phyloP scores from a whole-genome alignment of 257 asterid genomes.

The Solanum peruvianum region DNA sequence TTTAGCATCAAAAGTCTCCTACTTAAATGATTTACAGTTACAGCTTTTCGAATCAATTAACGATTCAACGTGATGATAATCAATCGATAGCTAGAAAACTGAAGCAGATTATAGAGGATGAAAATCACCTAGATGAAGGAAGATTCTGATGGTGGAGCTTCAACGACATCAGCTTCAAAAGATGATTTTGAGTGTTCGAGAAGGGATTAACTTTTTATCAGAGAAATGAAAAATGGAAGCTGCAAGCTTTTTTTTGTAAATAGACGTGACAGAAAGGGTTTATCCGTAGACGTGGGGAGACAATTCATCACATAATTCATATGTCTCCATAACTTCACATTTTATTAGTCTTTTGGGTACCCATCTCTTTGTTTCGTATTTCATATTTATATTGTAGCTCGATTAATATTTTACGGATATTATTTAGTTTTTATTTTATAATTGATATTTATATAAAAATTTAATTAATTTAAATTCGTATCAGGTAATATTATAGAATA shows the following conservation, averaged over 20 bases:
- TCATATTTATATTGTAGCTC: accelerated
- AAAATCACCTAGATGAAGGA: constrained; percentile 41
- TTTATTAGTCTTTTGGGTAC: background rate
- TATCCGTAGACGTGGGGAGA: constrained; percentile 54
- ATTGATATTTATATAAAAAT: too few relatives aligned
- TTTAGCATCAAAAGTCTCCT: background rate
- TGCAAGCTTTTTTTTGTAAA: background rate
- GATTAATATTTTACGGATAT: background rate
- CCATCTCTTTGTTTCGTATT: too few relatives aligned
- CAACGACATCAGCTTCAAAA: constrained; percentile 34
- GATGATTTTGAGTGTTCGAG: background rate
- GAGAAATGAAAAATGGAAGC: background rate
- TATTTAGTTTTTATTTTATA: background rate
- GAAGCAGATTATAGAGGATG: background rate
- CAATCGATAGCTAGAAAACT: background rate
- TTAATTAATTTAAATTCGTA: too few relatives aligned
- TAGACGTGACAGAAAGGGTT: constrained; percentile 17
- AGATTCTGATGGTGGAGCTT: constrained; percentile 38
- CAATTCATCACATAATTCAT: constrained; percentile 24
- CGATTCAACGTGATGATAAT: background rate
- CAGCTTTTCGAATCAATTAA: background rate
- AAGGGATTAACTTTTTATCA: background rate
- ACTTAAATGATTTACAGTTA: background rate
- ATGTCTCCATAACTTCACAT: background rate
- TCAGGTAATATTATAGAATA: too few relatives aligned